Evolutionary conservation across 1,284 basidiomycete species (phyloP), one percentile per base, ranked within the genome.

Genomic region (Pseudomicrostroma phylloplanum): DNA sequence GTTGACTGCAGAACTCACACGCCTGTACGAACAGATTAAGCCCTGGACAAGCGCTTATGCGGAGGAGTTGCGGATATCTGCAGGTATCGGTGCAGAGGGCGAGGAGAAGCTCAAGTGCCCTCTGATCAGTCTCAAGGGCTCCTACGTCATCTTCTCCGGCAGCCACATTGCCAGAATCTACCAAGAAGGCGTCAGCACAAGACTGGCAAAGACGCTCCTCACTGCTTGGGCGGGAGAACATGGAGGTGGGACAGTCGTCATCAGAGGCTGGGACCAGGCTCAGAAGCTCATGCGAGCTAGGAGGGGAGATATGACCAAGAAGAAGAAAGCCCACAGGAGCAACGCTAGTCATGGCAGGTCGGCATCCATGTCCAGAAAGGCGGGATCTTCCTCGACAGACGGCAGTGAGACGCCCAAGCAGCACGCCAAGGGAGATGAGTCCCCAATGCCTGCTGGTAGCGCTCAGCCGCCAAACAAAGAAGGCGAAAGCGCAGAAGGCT

Each of bases 31-130:
- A 51, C 70, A 57, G 53, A 70, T 77, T 23, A 67, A 71, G 41
- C 74, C 78, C 9, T 78, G 74, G 72, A 70, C 81, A 61, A 72
- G 82, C 1, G 82, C 82, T 1, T 85, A 85, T 69, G 78, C 81
- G 53, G 77, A 83, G 26, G 83, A 84, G 67, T 78, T 84, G 17
- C 74, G 80, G 17, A 80, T 81, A 0, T 83, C 83, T 1, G 76
- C 82, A 1, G 73, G 80, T 2, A 73, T 81, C 9, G 84, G 84
- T 0, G 57, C 80, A 11, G 80, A 81, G 13, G 84, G 81, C 2
- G 83, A 83, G 65, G 83, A 83, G 60, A 85, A 85, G 72, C 80
- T 85, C 41, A 82, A 82, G 58, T 80, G 82, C 60, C 75, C 66
- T 1, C 74, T 84, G 42, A 64, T 59, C 36, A 64, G 66, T 40